Base-by-base conservation (phyloP, 352 stramenopile genomes). In the Ophiocytium majus region DNA sequence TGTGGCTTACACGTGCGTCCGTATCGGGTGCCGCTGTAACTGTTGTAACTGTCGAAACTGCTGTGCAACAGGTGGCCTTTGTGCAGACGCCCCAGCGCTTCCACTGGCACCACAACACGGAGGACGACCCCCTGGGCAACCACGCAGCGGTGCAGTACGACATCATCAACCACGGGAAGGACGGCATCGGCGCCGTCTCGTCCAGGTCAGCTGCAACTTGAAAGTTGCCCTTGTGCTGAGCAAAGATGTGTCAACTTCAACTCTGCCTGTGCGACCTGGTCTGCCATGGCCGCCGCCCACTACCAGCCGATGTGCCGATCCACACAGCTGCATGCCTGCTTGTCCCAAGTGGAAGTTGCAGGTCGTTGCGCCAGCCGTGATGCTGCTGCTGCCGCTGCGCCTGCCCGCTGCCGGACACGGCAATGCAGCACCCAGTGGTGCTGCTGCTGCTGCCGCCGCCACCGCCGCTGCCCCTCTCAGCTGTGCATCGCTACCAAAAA, bases 71-170 rank as follows among this genome's bases (percentile, higher is more conserved):
- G 80, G 84, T 88, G 33, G 84, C 84, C 5, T 88, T 88, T 82
- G 84, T 88, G 64, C 84, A 88, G 63, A 88, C 84, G 0, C 84
- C 84, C 9, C 84, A 88, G 75, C 84, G 84, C 32, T 88, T 88
- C 76, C 75, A 71, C 35, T 82, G 50, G 76, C 80, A 85, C 34
- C 5, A 17, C 5, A 34, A 37, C 31, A 17, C 34, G 64, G 64
- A 76, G 9, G 76, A 88, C 43, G 84, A 88, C 34, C 84, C 84
- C 35, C 80, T 88, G 23, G 84, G 84, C 57, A 88, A 88, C 84
- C 79, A 88, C 76, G 84, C 84, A 50, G 81, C 81, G 0, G 78
- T 74, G 32, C 83, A 88, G 84, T 88, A 88, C n/a, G 84, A 88
- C 32, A 79, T 88, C 10, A 88, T 88, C 80, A 88, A 88, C 84